Percentiles rank a stretch among this genome's conserved stretches.
Evolutionary conservation across 73 alveolate genomes (phyloP).

Genomic region (Symbiodinium natans): DNA sequence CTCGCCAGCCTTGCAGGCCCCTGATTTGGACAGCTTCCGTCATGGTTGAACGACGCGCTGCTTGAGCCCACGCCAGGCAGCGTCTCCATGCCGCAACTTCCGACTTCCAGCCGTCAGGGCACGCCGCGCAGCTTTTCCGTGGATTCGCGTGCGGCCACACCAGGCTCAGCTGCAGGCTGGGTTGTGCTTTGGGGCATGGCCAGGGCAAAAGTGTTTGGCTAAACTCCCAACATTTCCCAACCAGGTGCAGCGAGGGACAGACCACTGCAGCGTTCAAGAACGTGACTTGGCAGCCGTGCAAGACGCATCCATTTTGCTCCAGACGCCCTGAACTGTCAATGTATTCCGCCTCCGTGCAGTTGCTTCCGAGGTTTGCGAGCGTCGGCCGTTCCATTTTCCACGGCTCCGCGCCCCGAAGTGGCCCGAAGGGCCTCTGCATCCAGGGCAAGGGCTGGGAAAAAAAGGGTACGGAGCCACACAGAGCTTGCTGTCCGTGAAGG

Average conservation of each 20-base stretch:
- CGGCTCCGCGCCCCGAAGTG: not conserved
- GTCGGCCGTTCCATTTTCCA: constrained; percentile 1
- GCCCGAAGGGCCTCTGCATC: constrained; percentile 2
- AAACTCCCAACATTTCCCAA: too few relatives aligned
- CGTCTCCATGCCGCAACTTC: not conserved
- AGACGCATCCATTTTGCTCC: too few relatives aligned
- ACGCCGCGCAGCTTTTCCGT: not conserved
- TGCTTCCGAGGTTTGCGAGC: constrained; percentile 23
- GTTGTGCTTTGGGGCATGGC: too few relatives aligned
- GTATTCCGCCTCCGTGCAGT: too few relatives aligned
- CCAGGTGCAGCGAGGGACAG: too few relatives aligned
- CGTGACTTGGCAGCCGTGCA: constrained; percentile 6
- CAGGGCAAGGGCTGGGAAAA: constrained; percentile 11
- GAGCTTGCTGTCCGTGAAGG: too few relatives aligned
- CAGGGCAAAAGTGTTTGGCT: too few relatives aligned
- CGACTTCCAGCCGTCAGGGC: not conserved
- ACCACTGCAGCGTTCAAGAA: not conserved
- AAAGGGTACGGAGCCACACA: too few relatives aligned
- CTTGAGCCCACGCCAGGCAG: not conserved
- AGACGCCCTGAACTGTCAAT: too few relatives aligned
- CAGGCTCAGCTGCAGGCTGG: not conserved
- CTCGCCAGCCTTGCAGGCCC: constrained; percentile 6
- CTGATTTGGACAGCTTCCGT: too few relatives aligned
- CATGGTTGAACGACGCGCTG: too few relatives aligned
- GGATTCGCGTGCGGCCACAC: constrained; percentile 8